Conservation (phyloP, 106 monocot genomes). For the Triglochin maritima region DNA sequence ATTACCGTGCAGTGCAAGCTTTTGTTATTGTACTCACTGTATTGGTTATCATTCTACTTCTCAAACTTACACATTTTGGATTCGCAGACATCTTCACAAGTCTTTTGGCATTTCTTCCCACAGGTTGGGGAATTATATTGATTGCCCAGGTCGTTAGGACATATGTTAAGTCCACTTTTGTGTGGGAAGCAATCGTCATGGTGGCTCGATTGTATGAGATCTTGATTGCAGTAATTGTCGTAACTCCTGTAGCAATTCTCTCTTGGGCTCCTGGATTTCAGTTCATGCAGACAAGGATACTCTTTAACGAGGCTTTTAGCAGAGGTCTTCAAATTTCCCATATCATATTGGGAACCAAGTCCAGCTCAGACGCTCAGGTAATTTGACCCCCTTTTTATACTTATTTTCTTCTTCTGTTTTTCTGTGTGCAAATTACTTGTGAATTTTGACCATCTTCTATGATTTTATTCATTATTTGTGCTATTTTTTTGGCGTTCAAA, state of each 20-base stretch:
- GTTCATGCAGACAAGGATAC: conserved; percentile 96
- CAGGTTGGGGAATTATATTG: conserved; percentile 80
- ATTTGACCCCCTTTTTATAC: no score
- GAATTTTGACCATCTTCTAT: no score
- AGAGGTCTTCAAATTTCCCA: conserved; percentile 87
- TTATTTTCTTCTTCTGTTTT: no score
- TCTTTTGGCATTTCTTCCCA: conserved; percentile 74
- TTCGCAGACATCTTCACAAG: conserved; percentile 74
- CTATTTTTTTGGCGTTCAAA: no score
- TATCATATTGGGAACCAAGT: conserved; percentile 68
- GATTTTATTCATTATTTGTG: no score
- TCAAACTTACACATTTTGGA: conserved; percentile 48
- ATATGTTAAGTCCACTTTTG: conserved; percentile 28
- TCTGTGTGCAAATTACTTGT: no score
- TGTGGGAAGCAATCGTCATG: conserved; percentile 66
- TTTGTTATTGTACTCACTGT: conserved; percentile 34
- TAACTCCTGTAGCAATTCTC: conserved; percentile 75
- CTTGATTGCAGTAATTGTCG: conserved; percentile 62
- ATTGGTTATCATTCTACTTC: conserved; percentile 37
- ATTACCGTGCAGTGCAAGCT: conserved; percentile 65
- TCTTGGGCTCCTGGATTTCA: conserved; percentile 88
- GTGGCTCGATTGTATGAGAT: conserved; percentile 79
- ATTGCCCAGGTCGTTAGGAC: conserved; percentile 62
- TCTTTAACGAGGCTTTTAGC: conserved; percentile 96
- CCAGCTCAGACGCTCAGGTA: conserved; percentile 4